Conservation (phyloP, 106 monocot genomes). For the Acorus gramineus region DNA sequence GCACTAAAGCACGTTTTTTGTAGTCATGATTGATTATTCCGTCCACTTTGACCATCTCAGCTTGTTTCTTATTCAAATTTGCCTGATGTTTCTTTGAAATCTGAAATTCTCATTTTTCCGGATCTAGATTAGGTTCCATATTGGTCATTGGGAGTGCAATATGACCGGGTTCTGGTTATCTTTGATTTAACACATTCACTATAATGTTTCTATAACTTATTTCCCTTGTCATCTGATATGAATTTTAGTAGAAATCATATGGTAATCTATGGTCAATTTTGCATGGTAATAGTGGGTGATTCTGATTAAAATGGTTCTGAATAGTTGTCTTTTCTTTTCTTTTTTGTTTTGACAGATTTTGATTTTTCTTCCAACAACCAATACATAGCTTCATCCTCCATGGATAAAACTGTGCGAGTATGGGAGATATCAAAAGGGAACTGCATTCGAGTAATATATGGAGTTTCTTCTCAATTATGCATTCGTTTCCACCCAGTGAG, state of each 20-base stretch:
- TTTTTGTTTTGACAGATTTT: constrained; percentile 64
- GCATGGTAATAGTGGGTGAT: neutral
- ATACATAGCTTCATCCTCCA: constrained; percentile 90
- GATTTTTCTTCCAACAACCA: constrained; percentile 99
- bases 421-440: constrained; percentile 88
- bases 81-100: too few relatives aligned
- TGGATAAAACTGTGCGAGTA: constrained; percentile 93
- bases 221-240: neutral
- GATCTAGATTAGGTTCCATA: too few relatives aligned
- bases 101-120: too few relatives aligned
- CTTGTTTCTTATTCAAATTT: too few relatives aligned
- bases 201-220: too few relatives aligned
- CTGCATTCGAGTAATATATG: constrained; percentile 92
- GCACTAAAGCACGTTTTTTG: too few relatives aligned
- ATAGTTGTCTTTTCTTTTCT: neutral
- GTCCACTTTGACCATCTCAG: too few relatives aligned
- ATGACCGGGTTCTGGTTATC: too few relatives aligned
- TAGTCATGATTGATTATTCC: too few relatives aligned
- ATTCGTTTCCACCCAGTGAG: constrained; percentile 90
- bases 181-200: too few relatives aligned
- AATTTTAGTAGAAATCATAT: neutral
- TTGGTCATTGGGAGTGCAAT: too few relatives aligned
- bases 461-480: constrained; percentile 82
- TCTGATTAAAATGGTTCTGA: neutral
- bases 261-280: too few relatives aligned